phyloP scores from a whole-genome alignment of 1,284 basidiomycete species.

The Anthracocystis panici-leucophaei region DNA sequence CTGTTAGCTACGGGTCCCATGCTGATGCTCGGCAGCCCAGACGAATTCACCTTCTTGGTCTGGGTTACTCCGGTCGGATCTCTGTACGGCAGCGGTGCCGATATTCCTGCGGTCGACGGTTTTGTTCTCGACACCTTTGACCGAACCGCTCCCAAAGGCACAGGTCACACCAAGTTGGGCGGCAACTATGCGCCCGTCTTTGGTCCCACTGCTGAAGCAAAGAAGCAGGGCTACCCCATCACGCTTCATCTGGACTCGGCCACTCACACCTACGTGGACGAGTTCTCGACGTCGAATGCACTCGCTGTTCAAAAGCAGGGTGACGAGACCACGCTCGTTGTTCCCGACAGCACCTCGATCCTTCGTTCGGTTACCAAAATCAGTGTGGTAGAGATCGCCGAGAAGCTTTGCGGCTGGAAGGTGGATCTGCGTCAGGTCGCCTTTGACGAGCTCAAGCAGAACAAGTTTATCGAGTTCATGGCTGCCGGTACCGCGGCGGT shows the following conservation, averaged over 20 bases:
- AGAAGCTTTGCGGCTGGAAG: conserved; percentile 67
- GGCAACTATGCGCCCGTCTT: conserved; percentile 70
- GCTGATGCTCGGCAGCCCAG: conserved; percentile 63
- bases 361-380: conserved; percentile 58
- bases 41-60: conserved; percentile 69
- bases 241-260: conserved; percentile 67
- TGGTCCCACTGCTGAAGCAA: conserved; percentile 60
- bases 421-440: conserved; percentile 66
- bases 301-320: conserved; percentile 59
- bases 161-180: conserved; percentile 67
- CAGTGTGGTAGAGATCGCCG: conserved; percentile 63
- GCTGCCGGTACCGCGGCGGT: conserved; percentile 67
- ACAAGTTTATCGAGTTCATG: conserved; percentile 60
- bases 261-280: conserved; percentile 65
- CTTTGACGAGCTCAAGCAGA: conserved; percentile 59
- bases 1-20: conserved; percentile 65
- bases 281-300: conserved; percentile 70
- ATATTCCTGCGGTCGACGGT: conserved; percentile 68
- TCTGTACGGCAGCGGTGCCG: conserved; percentile 67
- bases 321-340: conserved; percentile 41
- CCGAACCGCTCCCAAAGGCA: conserved; percentile 67
- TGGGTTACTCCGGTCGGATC: conserved; percentile 69
- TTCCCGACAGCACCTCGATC: conserved; percentile 56
- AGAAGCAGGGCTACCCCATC: conserved; percentile 69
- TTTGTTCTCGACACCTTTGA: conserved; percentile 69